Conservation (phyloP, 2,329 filamentous ascomycete species). For the Aspergillus floridensis region DNA sequence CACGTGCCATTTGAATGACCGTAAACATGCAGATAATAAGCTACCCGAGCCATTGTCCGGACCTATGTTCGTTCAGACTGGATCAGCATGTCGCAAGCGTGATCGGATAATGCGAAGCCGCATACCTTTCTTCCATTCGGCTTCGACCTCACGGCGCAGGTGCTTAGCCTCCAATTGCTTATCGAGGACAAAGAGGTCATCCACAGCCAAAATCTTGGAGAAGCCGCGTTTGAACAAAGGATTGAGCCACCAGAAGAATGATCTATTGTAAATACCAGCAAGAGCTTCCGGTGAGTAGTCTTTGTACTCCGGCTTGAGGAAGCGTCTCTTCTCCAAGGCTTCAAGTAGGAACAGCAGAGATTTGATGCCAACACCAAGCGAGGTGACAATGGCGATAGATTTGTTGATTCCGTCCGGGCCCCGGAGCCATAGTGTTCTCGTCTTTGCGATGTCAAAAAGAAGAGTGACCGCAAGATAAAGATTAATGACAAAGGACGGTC, state of each 20-base stretch:
- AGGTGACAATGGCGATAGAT: slow-evolving; percentile 44
- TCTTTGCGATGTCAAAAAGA: slow-evolving; percentile 47
- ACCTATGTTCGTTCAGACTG: slow-evolving; percentile 19
- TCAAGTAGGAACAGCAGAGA: slow-evolving; percentile 47
- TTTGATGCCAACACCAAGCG: slow-evolving; percentile 44
- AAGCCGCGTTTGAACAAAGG: slow-evolving; percentile 51
- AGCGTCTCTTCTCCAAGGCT: slow-evolving; percentile 43
- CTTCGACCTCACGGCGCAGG: slow-evolving; percentile 38
- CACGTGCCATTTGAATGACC: slow-evolving; percentile 34
- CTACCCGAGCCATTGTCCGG: slow-evolving; percentile 25
- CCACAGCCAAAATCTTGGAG: slow-evolving; percentile 42
- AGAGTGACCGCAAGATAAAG: slow-evolving; percentile 48
- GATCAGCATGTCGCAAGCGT: neutral
- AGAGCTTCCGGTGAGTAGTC: slow-evolving; percentile 51
- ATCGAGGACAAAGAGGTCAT: slow-evolving; percentile 48
- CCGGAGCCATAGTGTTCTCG: slow-evolving; percentile 46
- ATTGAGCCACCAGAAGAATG: slow-evolving; percentile 56
- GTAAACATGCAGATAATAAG: slow-evolving; percentile 31
- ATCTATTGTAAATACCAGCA: slow-evolving; percentile 50
- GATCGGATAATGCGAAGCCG: fast-evolving
- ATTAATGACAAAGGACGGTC: slow-evolving; percentile 50
- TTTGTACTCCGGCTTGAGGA: slow-evolving; percentile 41
- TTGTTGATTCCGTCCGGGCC: slow-evolving; percentile 27
- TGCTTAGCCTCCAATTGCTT: slow-evolving; percentile 45
- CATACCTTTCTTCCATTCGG: slow-evolving; percentile 42